These are phyloP conservation scores for Firmiana major DNA, from an alignment of 345 rosid genomes.

Conservation along the genomic window DNA sequence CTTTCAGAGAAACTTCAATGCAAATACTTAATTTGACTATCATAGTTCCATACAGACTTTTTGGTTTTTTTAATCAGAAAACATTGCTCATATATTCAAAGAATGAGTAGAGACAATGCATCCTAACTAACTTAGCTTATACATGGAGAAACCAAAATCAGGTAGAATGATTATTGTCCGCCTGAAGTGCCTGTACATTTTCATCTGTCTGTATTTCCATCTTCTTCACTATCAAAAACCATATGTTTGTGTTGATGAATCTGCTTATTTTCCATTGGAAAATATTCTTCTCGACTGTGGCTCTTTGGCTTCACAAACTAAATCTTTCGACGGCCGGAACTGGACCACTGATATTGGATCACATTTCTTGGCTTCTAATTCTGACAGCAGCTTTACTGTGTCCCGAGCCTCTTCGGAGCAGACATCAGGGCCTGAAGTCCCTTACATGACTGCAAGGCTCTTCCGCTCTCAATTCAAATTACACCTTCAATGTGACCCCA, in stretches of 20 bases:
- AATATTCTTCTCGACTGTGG: constrained; percentile 16
- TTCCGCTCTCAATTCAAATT: constrained; percentile 16
- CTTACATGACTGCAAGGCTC: constrained; percentile 16
- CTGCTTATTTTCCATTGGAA: constrained; percentile 5
- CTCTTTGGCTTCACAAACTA: background rate
- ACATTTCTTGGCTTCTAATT: background rate
- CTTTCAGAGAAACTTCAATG: background rate
- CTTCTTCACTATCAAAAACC: background rate
- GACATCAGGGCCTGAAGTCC: constrained; percentile 6
- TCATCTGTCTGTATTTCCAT: background rate
- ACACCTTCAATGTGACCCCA: constrained; percentile 20
- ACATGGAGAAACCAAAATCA: background rate
- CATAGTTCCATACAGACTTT: background rate
- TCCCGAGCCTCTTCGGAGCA: background rate
- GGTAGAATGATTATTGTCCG: background rate
- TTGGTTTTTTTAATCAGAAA: background rate
- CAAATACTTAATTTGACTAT: background rate
- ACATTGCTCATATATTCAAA: background rate
- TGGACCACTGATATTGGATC: constrained; percentile 15
- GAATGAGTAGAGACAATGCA: background rate
- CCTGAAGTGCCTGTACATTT: background rate
- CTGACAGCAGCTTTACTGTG: background rate
- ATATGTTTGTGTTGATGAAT: background rate
- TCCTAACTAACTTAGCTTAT: background rate
- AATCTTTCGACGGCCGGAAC: constrained; percentile 4